phyloP scores from a whole-genome alignment of 2,329 filamentous ascomycete genomes.

The Colletotrichum cordylinicola region DNA sequence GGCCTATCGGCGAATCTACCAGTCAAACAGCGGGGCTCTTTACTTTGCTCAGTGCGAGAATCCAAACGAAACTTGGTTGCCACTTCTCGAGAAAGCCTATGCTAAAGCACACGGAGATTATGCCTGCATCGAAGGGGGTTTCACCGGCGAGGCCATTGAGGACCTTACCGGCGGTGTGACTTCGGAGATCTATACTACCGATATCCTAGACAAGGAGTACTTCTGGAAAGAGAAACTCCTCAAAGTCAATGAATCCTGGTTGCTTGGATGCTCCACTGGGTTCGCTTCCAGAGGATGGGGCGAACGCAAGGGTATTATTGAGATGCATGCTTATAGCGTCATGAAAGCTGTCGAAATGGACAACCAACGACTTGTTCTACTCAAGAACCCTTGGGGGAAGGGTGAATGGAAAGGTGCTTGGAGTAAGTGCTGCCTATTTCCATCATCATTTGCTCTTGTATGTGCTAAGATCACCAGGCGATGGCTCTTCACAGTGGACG shows the following conservation, averaged over 20 bases:
- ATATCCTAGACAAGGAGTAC: slow-evolving; percentile 70
- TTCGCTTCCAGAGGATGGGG: slow-evolving; percentile 50
- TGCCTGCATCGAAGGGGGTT: slow-evolving; percentile 75
- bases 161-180: slow-evolving; percentile 71
- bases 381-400: slow-evolving; percentile 82
- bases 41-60: slow-evolving; percentile 80
- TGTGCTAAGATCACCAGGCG: slow-evolving; percentile 44
- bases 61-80: slow-evolving; percentile 81
- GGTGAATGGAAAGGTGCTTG: slow-evolving; percentile 83
- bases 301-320: slow-evolving; percentile 61
- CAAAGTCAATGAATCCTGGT: slow-evolving; percentile 79
- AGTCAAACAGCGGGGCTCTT: slow-evolving; percentile 75
- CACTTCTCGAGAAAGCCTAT: slow-evolving; percentile 80
- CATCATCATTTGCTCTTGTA: background rate
- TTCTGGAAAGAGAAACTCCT: slow-evolving; percentile 84
- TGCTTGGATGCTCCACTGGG: slow-evolving; percentile 67
- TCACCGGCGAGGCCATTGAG: slow-evolving; percentile 64
- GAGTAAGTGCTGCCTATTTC: slow-evolving; percentile 46
- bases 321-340: slow-evolving; percentile 66
- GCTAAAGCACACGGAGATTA: slow-evolving; percentile 85
- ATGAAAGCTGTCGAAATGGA: slow-evolving; percentile 64
- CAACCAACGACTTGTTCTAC: slow-evolving; percentile 66
- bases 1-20: slow-evolving; percentile 72
- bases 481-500: slow-evolving; percentile 78
- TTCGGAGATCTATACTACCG: slow-evolving; percentile 68